Evolutionary conservation across 495 filamentous ascomycete genomes (phyloP), one percentile per base, ranked within the genome.

Genomic region (Lasiosphaeria hispida): DNA sequence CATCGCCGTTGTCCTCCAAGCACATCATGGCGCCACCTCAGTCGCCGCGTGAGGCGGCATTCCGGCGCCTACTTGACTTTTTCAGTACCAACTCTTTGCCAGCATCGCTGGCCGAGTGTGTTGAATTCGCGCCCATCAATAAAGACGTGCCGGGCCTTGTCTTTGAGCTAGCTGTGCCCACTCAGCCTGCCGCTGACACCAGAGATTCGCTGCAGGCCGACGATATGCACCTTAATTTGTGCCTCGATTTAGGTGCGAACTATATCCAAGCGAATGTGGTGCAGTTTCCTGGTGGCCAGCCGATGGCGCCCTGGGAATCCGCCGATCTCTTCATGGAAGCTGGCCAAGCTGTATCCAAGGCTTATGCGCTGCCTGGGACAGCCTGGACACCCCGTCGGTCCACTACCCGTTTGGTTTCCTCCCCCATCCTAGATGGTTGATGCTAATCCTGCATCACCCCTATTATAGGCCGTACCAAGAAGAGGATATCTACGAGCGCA

Each of bases 131-230:
- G 33, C 47, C 30, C 30, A 50, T 50, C 9, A 36, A 50, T 17
- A 50, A 50, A 50, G 47, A 34, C 30, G 47, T 50, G 30, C 47
- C 47, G 47, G 51, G 51, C 51, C 51, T 52, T 14, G 49, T 52
- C 35, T 52, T 52, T 52, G 19, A n/a, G 35, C 49, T n/a, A 52
- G 49, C 49, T 52, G 10, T 18, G 43, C 43, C 43, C 19, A 33
- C 47, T 36, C 47, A 19, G 47, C 47, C 47, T 33, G 30, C 47
- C 47, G 47, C 47, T 33, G 47, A 50, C 7, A 50, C 19, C 7
- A 34, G 47, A 50, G 47, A 50, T 50, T 35, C 10, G 47, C 23
- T 33, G 47, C 9, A 50, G 30, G 47, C 47, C 47, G 47, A 50
- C 30, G n/a, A n/a, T n/a, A 50, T 33, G 47, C 47, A 35, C 47